phyloP scores from a whole-genome alignment of 345 rosid species.

The Pistacia atlantica region DNA sequence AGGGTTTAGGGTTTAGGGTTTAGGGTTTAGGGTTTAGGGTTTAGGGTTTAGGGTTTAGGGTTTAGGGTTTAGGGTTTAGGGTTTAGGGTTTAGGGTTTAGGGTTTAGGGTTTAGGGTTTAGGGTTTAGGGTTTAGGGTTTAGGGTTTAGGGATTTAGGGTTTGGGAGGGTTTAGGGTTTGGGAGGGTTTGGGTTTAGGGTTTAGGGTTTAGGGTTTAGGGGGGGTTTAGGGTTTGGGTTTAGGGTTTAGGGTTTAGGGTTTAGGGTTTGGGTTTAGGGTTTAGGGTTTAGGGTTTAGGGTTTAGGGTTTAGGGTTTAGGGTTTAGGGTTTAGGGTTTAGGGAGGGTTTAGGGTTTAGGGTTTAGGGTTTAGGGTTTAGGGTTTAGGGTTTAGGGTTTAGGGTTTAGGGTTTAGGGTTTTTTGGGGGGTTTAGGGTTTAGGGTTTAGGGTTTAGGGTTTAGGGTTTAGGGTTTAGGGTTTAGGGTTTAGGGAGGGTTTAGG shows the following conservation, averaged over 20 bases:
- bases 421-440: slow-evolving; percentile 22
- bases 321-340: slow-evolving; percentile 26
- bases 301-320: slow-evolving; percentile 21
- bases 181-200: slow-evolving; percentile 31
- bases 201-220: slow-evolving; percentile 33
- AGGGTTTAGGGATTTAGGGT: slow-evolving; percentile 28
- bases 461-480: slow-evolving; percentile 24
- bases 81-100: slow-evolving; percentile 20
- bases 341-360: slow-evolving; percentile 31
- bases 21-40: slow-evolving; percentile 25
- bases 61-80: slow-evolving; percentile 24
- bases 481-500: slow-evolving; percentile 24
- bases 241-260: slow-evolving; percentile 32
- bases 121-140: slow-evolving; percentile 23
- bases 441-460: slow-evolving; percentile 23
- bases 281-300: slow-evolving; percentile 32
- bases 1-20: slow-evolving; percentile 31
- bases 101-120: slow-evolving; percentile 22
- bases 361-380: slow-evolving; percentile 27
- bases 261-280: slow-evolving; percentile 29
- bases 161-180: too few relatives aligned
- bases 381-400: slow-evolving; percentile 31
- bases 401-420: slow-evolving; percentile 29
- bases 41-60: slow-evolving; percentile 31
- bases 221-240: slow-evolving; percentile 28